Evolutionary conservation across 805 yeast genomes (phyloP), one percentile per base, ranked within the genome.

Genomic region (Babjeviella inositovora): DNA sequence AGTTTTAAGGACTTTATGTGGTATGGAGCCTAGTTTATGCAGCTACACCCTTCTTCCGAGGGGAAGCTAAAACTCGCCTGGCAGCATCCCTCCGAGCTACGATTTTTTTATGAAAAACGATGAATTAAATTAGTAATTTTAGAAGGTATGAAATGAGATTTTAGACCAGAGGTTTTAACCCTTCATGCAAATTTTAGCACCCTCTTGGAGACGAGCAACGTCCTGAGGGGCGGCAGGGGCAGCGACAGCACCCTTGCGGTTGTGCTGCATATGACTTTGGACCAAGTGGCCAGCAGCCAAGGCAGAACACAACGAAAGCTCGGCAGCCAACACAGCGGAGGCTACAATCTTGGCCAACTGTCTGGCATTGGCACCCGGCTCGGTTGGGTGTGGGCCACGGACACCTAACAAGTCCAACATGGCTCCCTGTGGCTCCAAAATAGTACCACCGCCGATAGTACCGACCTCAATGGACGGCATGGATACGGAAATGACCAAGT

Each of bases 401-500:
- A 90, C 93, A 18, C 97, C 96, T 31, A 90, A 61, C 34, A 90
- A 57, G 39, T 90, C 97, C 29, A 90, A 61, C 93, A 90, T 82
- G 12, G 97, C 81, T 23, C 85, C 79, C 54, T 90, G 99, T 19
- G 99, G 96, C 43, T 80, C 97, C 39, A 90, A 65, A 32, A 90
- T 80, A 4, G 99, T 90, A 44, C 99, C 99, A 33, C 99, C 99
- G 28, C 98, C 98, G 49, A 90, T 84, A 3, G 99, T 90, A 33
- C 99, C 99, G 21, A 90, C 98, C 54, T 90, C 99, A 37, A 90
- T 82, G 14, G 92, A 81, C 15, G 99, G 99, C 99, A 90, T 90
- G 4, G 97, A 81, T n/a, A 90, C 98, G 2, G 95, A 80, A 18
- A 90, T 76, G 35, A 70, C 75, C 42, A 90, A 62, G 41, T 81